Evolutionary conservation across 1,284 basidiomycete species (phyloP), one percentile per base, ranked within the genome.

Genomic region (Malassezia caprae): DNA sequence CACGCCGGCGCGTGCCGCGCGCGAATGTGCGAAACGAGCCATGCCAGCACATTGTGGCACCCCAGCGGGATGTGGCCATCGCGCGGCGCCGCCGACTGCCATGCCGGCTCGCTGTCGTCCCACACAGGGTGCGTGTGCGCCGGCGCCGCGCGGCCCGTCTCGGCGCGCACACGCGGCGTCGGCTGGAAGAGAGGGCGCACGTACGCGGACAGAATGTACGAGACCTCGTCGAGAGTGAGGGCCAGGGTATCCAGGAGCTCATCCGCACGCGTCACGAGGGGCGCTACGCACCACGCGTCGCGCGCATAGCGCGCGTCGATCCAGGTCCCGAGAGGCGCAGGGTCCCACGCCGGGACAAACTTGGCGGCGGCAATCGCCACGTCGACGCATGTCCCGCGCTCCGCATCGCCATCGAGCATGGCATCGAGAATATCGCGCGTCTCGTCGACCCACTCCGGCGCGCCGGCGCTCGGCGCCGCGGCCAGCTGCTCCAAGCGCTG

Each of bases 31-130:
- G 40, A 37, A 6, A 35, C 7, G 15, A 48, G 27, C 54, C 54
- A 56, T 12, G 24, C 48, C 6, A 56, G 49, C 30, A 56, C 54
- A 30, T 51, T 46, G 5, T 23, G 26, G 13, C 39, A 50, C n/a
- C 54, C 50, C 6, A 26, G 15, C n/a, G 50, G 28, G 4, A 32
- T 8, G 27, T 45, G 42, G 23, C 50, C 50, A 5, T 48, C 27
- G 10, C 17, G 17, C 21, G 17, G 28, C 4, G 12, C n/a, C 21
- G 34, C 19, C 13, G 35, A 21, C 10, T n/a, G 23, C 53, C 53
- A 56, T 1, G 37, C 28, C 12, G 30, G 30, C 26, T 17, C 21
- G 3, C 13, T 13, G 2, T 40, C 47, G 28, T 41, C 27, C 51
- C 45, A 39, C 19, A 15, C 26, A 15, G 45, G 10, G 24, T 24